These are phyloP conservation scores for Aspergillus nomiae DNA, from an alignment of 2,329 filamentous ascomycete genomes.

Conservation along the genomic window DNA sequence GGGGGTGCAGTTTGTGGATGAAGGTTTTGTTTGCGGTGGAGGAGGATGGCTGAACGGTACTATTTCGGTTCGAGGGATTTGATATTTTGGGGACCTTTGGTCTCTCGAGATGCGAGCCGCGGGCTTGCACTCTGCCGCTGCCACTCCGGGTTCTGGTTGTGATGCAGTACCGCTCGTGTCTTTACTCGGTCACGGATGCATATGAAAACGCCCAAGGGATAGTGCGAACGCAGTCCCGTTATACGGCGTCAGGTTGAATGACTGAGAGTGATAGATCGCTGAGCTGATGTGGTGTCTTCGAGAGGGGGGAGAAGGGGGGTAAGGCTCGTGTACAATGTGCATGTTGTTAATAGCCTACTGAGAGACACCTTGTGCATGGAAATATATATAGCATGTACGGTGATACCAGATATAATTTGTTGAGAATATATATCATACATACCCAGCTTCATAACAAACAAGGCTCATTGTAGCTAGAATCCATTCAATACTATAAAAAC, in stretches of 20 bases:
- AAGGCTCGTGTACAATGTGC: not conserved
- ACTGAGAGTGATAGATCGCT: not conserved
- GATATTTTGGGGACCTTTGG: not conserved
- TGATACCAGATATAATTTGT: not conserved
- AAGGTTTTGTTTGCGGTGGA: slow-evolving; percentile 61
- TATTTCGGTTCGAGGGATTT: slow-evolving; percentile 24
- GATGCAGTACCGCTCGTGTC: not conserved
- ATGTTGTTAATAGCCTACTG: not conserved
- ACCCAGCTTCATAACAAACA: not conserved
- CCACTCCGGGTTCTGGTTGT: not conserved
- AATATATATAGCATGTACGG: not conserved
- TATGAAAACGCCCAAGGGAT: not conserved
- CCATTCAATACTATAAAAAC: not conserved
- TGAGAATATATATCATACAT: not conserved
- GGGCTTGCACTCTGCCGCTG: not conserved
- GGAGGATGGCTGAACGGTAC: slow-evolving; percentile 15
- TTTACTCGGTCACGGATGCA: not conserved
- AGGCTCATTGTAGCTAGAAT: not conserved
- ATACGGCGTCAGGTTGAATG: not conserved
- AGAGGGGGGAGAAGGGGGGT: no score
- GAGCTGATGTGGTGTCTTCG: not conserved
- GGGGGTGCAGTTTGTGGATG: slow-evolving; percentile 65
- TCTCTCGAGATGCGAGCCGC: not conserved
- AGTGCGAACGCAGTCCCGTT: not conserved
- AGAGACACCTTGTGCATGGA: not conserved